These are phyloP conservation scores for Pestalotiopsis sp. DNA, from an alignment of 2,329 filamentous ascomycete species.

Conservation along the genomic window DNA sequence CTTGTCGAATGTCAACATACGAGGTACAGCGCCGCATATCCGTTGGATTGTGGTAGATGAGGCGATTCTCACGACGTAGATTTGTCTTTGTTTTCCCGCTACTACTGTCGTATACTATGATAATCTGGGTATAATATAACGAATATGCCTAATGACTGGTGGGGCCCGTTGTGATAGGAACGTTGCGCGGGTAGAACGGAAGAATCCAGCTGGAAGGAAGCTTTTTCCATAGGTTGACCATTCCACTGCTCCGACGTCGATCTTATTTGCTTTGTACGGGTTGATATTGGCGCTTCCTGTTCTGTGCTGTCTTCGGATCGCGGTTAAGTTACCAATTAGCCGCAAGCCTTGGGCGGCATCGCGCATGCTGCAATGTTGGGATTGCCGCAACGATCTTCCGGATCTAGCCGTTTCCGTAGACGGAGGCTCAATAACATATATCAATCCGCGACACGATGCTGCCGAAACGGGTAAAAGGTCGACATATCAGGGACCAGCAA, in stretches of 20 bases:
- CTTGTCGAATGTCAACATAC: slow-evolving; percentile 9
- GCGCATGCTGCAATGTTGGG: neutral
- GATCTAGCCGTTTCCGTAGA: neutral
- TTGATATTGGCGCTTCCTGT: neutral
- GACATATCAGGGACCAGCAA: neutral
- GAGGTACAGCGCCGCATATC: neutral
- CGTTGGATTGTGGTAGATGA: neutral
- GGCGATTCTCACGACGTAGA: neutral
- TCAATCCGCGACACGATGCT: neutral
- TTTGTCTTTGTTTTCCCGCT: neutral
- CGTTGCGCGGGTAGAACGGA: neutral
- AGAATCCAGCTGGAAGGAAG: neutral
- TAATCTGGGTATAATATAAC: neutral
- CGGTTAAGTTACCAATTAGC: slow-evolving; percentile 9
- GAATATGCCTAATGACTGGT: neutral
- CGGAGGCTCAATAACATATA: slow-evolving; percentile 4
- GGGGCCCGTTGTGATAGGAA: neutral
- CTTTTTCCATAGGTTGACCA: neutral
- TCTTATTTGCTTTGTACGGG: neutral
- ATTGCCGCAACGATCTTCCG: neutral
- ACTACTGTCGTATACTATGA: neutral
- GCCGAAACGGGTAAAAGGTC: neutral
- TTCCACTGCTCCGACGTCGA: neutral
- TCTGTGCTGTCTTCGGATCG: neutral
- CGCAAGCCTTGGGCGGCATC: slow-evolving; percentile 3